phyloP scores from a whole-genome alignment of 495 filamentous ascomycete species.

The Oleoguttula mirabilis region DNA sequence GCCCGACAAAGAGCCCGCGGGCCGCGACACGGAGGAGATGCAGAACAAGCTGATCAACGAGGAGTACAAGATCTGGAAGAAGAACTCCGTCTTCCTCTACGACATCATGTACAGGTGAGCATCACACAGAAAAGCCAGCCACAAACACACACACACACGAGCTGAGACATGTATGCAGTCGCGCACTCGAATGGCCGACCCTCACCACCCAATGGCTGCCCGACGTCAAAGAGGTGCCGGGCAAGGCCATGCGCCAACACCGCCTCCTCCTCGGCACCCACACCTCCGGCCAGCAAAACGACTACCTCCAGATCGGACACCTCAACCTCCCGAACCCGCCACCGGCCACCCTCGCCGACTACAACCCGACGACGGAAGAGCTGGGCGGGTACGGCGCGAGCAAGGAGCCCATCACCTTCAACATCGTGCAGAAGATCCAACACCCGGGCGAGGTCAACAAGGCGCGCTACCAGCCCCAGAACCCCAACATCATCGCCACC shows the following conservation, averaged over 20 bases:
- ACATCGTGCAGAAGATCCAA: slow-evolving; percentile 87
- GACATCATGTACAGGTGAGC: slow-evolving; percentile 83
- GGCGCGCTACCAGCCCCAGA: slow-evolving; percentile 93
- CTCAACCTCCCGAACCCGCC: slow-evolving; percentile 77
- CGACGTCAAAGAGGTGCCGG: slow-evolving; percentile 70
- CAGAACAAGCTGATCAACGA: slow-evolving; percentile 88
- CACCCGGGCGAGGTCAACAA: slow-evolving; percentile 98
- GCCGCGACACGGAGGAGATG: slow-evolving; percentile 43
- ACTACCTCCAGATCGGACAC: slow-evolving; percentile 90
- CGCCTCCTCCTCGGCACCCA: slow-evolving; percentile 89
- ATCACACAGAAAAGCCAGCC: too few species aligned
- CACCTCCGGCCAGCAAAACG: slow-evolving; percentile 73
- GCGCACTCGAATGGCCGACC: slow-evolving; percentile 94
- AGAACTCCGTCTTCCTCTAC: slow-evolving; percentile 96
- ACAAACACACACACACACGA: background rate
- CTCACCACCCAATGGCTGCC: slow-evolving; percentile 97
- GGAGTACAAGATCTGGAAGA: slow-evolving; percentile 99
- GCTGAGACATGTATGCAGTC: too few species aligned
- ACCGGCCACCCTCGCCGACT: slow-evolving; percentile 61
- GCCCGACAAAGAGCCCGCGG: too few species aligned
- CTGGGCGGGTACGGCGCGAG: slow-evolving; percentile 75
- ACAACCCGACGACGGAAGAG: slow-evolving; percentile 83
- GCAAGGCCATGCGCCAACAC: slow-evolving; percentile 79
- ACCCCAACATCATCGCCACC: slow-evolving; percentile 92
- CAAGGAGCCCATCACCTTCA: slow-evolving; percentile 66